These are phyloP conservation scores for Plasmodium gallinaceum DNA, from an alignment of 169 alveolate genomes.

Conservation along the genomic window DNA sequence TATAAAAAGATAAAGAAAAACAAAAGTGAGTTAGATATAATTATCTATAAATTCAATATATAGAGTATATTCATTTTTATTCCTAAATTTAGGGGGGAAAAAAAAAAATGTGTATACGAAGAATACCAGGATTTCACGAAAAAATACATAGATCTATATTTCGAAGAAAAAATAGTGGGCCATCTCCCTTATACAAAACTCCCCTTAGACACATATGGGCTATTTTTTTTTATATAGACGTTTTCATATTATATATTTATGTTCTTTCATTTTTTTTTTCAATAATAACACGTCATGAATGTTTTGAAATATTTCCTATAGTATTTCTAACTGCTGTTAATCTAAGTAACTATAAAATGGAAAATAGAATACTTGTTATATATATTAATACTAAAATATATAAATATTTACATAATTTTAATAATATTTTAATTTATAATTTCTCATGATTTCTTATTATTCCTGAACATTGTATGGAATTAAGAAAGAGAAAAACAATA, in stretches of 20 bases:
- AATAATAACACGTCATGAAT: conserved; percentile 42
- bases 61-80: no score
- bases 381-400: no score
- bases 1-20: no score
- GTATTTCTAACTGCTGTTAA: conserved; percentile 33
- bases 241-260: conserved; percentile 47
- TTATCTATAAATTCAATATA: no score
- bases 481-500: no score
- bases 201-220: conserved; percentile 69
- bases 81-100: no score
- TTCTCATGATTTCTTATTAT: no score
- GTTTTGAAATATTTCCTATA: conserved; percentile 52
- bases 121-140: conserved; percentile 34
- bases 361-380: background rate
- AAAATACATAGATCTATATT: conserved; percentile 40
- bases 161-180: conserved; percentile 74
- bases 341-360: conserved; percentile 23
- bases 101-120: conserved; percentile 10
- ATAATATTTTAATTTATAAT: no score
- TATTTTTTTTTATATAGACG: conserved; percentile 58
- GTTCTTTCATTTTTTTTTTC: conserved; percentile 46
- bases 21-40: no score
- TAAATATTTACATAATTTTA: no score
- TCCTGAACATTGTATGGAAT: no score
- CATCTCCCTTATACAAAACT: conserved; percentile 71